Conservation (phyloP, 805 yeast genomes). For the Kuraishia floccosa region DNA sequence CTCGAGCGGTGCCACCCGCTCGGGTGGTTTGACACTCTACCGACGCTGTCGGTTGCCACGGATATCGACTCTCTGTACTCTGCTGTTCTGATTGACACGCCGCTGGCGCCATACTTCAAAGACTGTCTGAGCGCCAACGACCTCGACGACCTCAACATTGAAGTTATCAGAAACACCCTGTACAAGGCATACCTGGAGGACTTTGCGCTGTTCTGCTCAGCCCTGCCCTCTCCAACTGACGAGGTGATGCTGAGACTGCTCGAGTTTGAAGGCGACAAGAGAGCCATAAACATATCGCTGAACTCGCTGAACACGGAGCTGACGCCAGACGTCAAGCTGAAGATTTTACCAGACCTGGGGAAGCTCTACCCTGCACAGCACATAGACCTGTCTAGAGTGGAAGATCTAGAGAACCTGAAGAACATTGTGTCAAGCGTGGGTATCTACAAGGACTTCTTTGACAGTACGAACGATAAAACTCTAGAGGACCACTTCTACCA, state of each 20-base stretch:
- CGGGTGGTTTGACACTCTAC: slow-evolving; percentile 98
- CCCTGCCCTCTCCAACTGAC: slow-evolving; percentile 63
- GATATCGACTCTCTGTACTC: slow-evolving; percentile 89
- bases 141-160: slow-evolving; percentile 91
- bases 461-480: slow-evolving; percentile 37
- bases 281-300: slow-evolving; percentile 83
- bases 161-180: slow-evolving; percentile 81
- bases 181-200: slow-evolving; percentile 92
- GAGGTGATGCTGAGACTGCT: slow-evolving; percentile 73
- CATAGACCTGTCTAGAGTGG: slow-evolving; percentile 57
- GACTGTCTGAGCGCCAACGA: slow-evolving; percentile 81
- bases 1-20: slow-evolving; percentile 89
- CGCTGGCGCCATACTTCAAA: slow-evolving; percentile 92
- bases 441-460: slow-evolving; percentile 53
- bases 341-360: slow-evolving; percentile 76
- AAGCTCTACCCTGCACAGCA: slow-evolving; percentile 65
- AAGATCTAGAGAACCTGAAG: slow-evolving; percentile 79
- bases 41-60: slow-evolving; percentile 89
- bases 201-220: slow-evolving; percentile 55
- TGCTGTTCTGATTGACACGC: slow-evolving; percentile 91
- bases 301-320: slow-evolving; percentile 83
- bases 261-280: slow-evolving; percentile 89
- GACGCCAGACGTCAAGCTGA: slow-evolving; percentile 55
- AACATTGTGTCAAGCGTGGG: slow-evolving; percentile 49
- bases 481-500: slow-evolving; percentile 92